Conservation (phyloP, 305 asterid species). For the Fraxinus angustifolia region DNA sequence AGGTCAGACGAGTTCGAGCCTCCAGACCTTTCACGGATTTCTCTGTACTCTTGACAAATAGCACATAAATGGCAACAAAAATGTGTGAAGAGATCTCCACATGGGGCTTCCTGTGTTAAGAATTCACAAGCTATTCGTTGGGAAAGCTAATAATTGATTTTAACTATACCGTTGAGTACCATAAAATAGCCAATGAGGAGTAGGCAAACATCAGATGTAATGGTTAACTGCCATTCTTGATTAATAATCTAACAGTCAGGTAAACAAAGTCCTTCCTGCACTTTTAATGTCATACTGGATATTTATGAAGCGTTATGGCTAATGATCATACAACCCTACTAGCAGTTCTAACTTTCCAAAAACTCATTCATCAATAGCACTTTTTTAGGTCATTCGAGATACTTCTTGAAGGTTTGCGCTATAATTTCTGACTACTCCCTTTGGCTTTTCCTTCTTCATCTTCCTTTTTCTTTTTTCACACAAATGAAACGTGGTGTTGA, state of each 20-base stretch:
- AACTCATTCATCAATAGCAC: neutral
- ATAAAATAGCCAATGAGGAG: neutral
- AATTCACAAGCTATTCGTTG: neutral
- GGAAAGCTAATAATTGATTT: neutral
- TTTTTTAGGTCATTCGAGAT: neutral
- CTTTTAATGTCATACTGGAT: neutral
- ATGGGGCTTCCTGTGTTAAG: constrained; percentile 71
- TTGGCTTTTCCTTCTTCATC: neutral
- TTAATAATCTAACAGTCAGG: neutral
- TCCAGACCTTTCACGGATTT: constrained; percentile 68
- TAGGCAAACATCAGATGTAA: neutral
- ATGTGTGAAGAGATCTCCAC: constrained; percentile 82
- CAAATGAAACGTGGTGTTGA: neutral
- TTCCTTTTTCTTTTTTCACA: neutral
- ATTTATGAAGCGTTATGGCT: neutral
- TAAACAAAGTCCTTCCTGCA: neutral
- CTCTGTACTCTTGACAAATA: constrained; percentile 87
- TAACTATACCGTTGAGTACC: neutral
- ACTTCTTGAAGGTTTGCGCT: neutral
- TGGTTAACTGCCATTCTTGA: neutral
- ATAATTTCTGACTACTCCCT: neutral
- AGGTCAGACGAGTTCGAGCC: constrained; percentile 30
- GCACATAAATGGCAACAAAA: constrained; percentile 89
- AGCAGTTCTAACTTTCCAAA: neutral
- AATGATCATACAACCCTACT: neutral